Percentiles rank a stretch among this genome's conserved stretches.
These are phyloP conservation scores for Chloromonas sp. DNA, from an alignment of 163 green algal species.

Conservation along the genomic window DNA sequence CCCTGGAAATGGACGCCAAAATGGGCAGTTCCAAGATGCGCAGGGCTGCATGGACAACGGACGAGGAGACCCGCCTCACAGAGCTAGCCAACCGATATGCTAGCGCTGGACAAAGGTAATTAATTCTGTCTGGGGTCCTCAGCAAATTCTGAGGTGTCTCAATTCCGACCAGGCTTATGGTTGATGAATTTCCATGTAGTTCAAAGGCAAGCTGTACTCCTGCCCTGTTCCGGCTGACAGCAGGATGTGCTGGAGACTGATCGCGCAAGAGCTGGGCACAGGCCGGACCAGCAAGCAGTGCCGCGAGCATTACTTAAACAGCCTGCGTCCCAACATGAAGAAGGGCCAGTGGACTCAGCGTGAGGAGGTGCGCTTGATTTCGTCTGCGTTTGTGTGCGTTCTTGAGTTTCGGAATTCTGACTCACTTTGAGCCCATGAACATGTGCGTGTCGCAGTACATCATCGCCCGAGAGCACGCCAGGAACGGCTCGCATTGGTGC, in stretches of 20 bases:
- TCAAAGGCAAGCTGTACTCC: not conserved
- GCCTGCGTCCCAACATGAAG: conserved; percentile 10
- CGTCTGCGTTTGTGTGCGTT: too few relatives aligned
- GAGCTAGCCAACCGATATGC: not conserved
- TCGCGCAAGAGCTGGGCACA: not conserved
- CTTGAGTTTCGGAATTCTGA: too few relatives aligned
- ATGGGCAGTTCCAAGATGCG: not conserved
- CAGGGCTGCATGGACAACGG: not conserved
- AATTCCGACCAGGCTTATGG: too few relatives aligned
- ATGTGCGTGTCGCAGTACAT: not conserved
- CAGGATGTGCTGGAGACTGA: not conserved
- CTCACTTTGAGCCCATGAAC: too few relatives aligned
- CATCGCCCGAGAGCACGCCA: conserved; percentile 27
- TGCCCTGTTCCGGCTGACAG: not conserved
- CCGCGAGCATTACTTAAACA: conserved; percentile 35
- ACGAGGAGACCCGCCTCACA: not conserved
- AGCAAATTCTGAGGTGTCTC: too few relatives aligned
- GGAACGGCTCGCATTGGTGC: conserved; percentile 68
- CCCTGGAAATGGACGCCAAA: too few relatives aligned
- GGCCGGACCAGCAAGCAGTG: conserved; percentile 21
- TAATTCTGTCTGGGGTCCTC: not conserved
- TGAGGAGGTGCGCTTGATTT: not conserved
- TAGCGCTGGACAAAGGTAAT: not conserved
- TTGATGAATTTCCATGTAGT: too few relatives aligned
- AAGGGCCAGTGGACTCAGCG: conserved; percentile 5